Evolutionary conservation across 2,329 filamentous ascomycete genomes (phyloP).

Genomic region (Paecilomyces fulvus): DNA sequence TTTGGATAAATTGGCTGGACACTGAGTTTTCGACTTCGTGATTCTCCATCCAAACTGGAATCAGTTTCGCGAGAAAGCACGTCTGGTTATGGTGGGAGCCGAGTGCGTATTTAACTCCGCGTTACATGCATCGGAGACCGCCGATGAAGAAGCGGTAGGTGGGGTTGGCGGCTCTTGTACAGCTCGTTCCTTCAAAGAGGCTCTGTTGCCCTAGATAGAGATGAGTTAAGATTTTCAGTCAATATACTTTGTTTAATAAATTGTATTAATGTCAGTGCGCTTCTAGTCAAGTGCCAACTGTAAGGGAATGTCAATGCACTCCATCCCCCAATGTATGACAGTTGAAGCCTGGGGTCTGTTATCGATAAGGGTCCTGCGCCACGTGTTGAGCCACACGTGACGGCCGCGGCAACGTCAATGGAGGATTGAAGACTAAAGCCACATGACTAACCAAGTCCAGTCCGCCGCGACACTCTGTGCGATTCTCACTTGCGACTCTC

Average conservation of each 20-base stretch:
- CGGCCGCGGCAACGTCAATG: neutral
- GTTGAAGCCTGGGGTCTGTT: neutral
- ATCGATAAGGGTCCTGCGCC: neutral
- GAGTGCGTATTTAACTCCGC: conserved; percentile 12
- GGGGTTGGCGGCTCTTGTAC: conserved; percentile 3
- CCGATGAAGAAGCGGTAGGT: conserved; percentile 20
- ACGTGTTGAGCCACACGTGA: neutral
- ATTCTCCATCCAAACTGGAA: conserved; percentile 7
- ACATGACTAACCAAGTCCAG: neutral
- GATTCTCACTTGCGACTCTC: neutral
- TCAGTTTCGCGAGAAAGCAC: neutral
- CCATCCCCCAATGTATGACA: too few relatives aligned
- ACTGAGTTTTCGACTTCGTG: conserved; percentile 9
- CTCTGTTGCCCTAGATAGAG: neutral
- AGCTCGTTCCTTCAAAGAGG: neutral
- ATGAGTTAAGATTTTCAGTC: neutral
- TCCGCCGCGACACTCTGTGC: neutral
- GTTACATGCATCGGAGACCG: conserved; percentile 24
- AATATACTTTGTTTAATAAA: too few relatives aligned
- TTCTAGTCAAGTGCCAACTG: too few relatives aligned
- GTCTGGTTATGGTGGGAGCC: neutral
- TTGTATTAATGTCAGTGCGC: too few relatives aligned
- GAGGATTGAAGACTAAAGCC: neutral
- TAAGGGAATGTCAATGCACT: too few relatives aligned
- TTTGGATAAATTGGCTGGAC: conserved; percentile 14